A percentile compares a stretch with the other conserved stretches of the same genome.
Evolutionary conservation across 352 stramenopile genomes (phyloP).

Genomic region (Globisporangium heterothallicum): DNA sequence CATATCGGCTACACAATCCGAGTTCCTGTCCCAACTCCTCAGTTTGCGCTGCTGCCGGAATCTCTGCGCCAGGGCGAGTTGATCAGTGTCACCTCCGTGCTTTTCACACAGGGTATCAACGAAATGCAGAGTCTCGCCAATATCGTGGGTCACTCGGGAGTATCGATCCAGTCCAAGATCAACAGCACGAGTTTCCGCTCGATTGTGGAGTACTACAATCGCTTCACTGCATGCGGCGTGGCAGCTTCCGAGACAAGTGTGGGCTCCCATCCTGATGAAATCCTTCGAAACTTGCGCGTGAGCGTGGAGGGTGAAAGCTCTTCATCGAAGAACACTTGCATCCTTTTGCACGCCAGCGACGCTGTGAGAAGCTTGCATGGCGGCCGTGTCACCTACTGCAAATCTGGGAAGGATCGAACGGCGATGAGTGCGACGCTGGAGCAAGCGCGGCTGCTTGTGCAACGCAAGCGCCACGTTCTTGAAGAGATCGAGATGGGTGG

Average conservation of each 20-base stretch:
- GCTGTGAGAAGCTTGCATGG: conserved; percentile 89
- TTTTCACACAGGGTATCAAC: conserved; percentile 91
- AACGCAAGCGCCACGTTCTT: conserved; percentile 66
- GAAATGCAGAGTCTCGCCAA: conserved; percentile 93
- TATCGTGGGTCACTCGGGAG: conserved; percentile 70
- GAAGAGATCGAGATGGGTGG: conserved; percentile 60
- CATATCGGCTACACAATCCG: conserved; percentile 65
- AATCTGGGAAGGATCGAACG: conserved; percentile 97
- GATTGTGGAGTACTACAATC: conserved; percentile 76
- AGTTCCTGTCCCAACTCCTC: conserved; percentile 31
- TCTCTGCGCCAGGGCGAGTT: conserved; percentile 43
- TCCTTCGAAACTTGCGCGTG: conserved; percentile 53
- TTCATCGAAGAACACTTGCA: conserved; percentile 82
- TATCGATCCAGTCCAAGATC: conserved; percentile 81
- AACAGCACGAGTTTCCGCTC: conserved; percentile 72
- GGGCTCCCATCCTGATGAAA: conserved; percentile 59
- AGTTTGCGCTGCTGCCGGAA: conserved; percentile 48
- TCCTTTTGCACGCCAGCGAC: conserved; percentile 78
- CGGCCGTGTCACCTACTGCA: conserved; percentile 94
- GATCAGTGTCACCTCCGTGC: conserved; percentile 69
- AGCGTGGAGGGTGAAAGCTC: conserved; percentile 74
- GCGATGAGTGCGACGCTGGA: conserved; percentile 97
- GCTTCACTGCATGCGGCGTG: conserved; percentile 36
- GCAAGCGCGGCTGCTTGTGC: conserved; percentile 86
- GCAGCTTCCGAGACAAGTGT: conserved; percentile 42